phyloP scores from a whole-genome alignment of 2,329 filamentous ascomycete species.

The Pestalotiopsis fici region DNA sequence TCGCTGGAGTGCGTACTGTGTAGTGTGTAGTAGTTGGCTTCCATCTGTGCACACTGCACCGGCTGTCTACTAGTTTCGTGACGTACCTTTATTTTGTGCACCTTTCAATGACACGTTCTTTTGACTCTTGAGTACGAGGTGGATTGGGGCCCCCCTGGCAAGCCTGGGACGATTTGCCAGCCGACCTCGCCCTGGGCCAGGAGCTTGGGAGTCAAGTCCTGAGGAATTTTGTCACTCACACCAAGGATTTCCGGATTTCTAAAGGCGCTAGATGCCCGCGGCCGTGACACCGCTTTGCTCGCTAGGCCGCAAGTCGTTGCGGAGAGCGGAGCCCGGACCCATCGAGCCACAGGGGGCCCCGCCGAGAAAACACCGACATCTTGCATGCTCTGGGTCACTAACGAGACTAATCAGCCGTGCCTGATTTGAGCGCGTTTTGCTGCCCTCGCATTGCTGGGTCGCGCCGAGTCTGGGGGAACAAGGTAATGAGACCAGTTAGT shows the following conservation, averaged over 20 bases:
- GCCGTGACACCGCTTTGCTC: slow-evolving; percentile 1
- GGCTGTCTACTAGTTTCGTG: background rate
- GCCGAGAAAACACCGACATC: slow-evolving; percentile 6
- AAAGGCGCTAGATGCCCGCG: background rate
- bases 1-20: too few species aligned
- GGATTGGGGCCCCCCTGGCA: too few species aligned
- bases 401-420: slow-evolving; percentile 2
- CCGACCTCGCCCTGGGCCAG: background rate
- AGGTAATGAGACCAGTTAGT: slow-evolving; percentile 3
- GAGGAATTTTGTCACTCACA: background rate
- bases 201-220: background rate
- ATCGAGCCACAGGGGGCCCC: background rate
- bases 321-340: slow-evolving; percentile 1
- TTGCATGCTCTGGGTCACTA: background rate
- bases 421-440: slow-evolving; percentile 1
- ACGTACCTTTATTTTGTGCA: background rate
- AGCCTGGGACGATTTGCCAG: background rate
- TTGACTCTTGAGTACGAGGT: background rate
- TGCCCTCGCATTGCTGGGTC: background rate
- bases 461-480: slow-evolving; percentile 6
- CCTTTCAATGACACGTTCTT: background rate
- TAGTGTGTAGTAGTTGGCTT: background rate
- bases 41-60: background rate
- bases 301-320: background rate
- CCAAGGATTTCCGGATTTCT: too few species aligned